Percentiles rank a stretch among this genome's conserved stretches.
Evolutionary conservation across 257 asterid species (phyloP).

Genomic region (Ehretia macrophylla): DNA sequence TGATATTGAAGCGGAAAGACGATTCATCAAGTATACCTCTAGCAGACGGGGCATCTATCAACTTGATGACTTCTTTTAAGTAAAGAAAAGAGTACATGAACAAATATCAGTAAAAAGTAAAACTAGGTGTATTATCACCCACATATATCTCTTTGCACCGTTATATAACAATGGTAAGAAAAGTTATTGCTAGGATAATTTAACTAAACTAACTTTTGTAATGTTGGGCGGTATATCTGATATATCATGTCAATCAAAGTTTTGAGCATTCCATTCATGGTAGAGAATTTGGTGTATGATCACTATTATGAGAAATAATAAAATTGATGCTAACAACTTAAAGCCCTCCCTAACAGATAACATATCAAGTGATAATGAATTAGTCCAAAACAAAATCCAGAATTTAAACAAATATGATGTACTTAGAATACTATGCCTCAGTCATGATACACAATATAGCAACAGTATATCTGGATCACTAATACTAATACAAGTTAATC

Average conservation of each 20-base stretch:
- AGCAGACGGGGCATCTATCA: conserved; percentile 1
- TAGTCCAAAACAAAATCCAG: conserved; percentile 2
- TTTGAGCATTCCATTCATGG: too few relatives aligned
- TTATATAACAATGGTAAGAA: too few relatives aligned
- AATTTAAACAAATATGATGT: background rate
- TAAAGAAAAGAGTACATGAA: background rate
- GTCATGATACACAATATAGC: background rate
- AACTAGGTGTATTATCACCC: too few relatives aligned
- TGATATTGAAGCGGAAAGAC: conserved; percentile 26
- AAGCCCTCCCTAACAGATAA: background rate
- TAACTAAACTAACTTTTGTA: too few relatives aligned
- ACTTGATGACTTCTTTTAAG: background rate
- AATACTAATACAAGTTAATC: background rate
- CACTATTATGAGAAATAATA: too few relatives aligned
- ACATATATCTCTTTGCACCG: background rate
- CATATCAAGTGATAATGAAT: background rate
- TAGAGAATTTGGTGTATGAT: too few relatives aligned
- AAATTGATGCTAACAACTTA: background rate
- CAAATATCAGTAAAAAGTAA: conserved; percentile 3
- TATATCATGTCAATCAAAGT: too few relatives aligned
- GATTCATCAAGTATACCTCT: conserved; percentile 2
- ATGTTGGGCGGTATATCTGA: too few relatives aligned
- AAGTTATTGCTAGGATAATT: too few relatives aligned
- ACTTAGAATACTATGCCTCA: background rate
- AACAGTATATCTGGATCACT: background rate